These are phyloP conservation scores for Annona cherimola DNA, from an alignment of 164 flowering plant species.

Conservation along the genomic window DNA sequence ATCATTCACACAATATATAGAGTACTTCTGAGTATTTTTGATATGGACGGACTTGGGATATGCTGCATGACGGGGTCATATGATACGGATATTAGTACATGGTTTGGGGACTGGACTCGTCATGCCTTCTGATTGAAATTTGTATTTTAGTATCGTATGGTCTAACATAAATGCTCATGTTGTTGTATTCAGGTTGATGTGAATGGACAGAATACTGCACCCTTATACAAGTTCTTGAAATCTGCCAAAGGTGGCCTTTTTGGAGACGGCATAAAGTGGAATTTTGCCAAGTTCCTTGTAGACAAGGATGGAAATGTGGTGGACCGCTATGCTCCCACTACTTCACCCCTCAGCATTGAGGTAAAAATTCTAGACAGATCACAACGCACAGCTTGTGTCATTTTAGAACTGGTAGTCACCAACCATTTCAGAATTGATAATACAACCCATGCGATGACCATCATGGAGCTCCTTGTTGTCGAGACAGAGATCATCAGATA, in stretches of 20 bases:
- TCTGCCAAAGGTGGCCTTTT: constrained; percentile 18
- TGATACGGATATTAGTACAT: no score
- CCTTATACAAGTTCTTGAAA: constrained; percentile 20
- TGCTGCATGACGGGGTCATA: no score
- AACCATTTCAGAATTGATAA: no score
- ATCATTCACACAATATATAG: no score
- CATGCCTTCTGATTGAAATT: neutral
- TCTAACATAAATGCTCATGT: neutral
- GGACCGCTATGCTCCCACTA: constrained; percentile 79
- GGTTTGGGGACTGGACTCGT: no score
- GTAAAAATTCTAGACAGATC: constrained; percentile 21
- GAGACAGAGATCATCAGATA: no score
- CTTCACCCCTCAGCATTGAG: constrained; percentile 81
- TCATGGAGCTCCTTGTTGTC: no score
- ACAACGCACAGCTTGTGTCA: no score
- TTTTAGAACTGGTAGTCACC: no score
- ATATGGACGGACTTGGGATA: no score
- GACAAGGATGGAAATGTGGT: constrained; percentile 63
- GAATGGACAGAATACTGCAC: constrained; percentile 16
- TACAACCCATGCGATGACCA: no score
- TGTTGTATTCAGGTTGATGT: constrained; percentile 14
- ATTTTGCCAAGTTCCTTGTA: constrained; percentile 22
- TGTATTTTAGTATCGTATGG: neutral
- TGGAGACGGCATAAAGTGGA: constrained; percentile 20
- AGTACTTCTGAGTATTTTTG: no score